Base-by-base conservation (phyloP, 1,139 yeast species). In the Sugiyamaella sp. region DNA sequence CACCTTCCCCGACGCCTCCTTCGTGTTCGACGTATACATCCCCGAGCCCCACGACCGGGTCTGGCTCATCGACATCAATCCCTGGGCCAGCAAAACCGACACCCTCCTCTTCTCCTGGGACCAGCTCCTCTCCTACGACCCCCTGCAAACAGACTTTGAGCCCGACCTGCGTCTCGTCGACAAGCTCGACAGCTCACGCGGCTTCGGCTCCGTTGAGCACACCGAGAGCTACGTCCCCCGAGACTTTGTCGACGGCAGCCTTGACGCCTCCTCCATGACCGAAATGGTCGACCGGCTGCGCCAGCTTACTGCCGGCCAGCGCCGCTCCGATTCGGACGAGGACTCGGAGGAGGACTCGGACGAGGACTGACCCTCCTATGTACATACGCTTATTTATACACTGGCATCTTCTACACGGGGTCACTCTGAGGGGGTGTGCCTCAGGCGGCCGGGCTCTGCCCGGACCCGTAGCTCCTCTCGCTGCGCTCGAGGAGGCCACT, bases 181-280 rank as follows among this genome's bases (percentile, higher is more conserved):
- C 1, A 81, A 82, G 41, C 83, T 86, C 55, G 76, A 86, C 24
- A 86, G 88, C 0, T 61, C 73, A 3, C 53, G 71, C 1, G 75
- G 93, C 29, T 89, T 90, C 72, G 85, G 89, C 0, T 73, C 83
- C 0, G 87, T 86, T 61, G 96, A 89, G 53, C 93, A 88, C 66
- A 82, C 95, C 2, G 96, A 91, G 65, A 89, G 86, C 66, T 91
- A 87, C 64, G 97, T 93, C 1, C 99, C 99, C 0, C 76, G 81
- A 51, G 99, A 93, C 63, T 82, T 95, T 27, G 85, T 93, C 3
- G 95, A 89, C 67, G 97, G 97, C 0, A 77, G 89, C 25, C 67
- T 81, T 58, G 83, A 87, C n/a, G 67, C 68, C 12, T 54, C 55
- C n/a, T 65, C 65, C 4, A 65, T 67, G 46, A 63, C 63, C 2